These are phyloP conservation scores for Salix brachista DNA, from an alignment of 345 rosid genomes.

Conservation along the genomic window DNA sequence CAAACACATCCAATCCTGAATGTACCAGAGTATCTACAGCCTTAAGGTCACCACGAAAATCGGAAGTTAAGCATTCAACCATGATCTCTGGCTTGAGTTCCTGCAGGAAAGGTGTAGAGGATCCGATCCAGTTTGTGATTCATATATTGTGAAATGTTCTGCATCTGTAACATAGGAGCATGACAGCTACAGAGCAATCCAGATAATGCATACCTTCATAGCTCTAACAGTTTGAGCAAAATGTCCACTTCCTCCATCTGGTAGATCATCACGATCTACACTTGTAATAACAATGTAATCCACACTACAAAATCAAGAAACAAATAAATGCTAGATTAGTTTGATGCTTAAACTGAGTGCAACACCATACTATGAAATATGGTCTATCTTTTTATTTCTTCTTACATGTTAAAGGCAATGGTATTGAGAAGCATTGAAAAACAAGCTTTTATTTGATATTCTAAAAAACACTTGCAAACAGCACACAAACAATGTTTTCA, in stretches of 20 bases:
- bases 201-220: slow-evolving; percentile 56
- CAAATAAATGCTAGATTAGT: background rate
- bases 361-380: background rate
- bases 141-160: background rate
- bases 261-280: slow-evolving; percentile 95
- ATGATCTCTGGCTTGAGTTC: slow-evolving; percentile 82
- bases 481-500: background rate
- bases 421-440: background rate
- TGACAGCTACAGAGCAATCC: slow-evolving; percentile 2
- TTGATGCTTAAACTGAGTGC: background rate
- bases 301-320: slow-evolving; percentile 46
- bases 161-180: background rate
- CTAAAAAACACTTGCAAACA: background rate
- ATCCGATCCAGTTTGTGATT: slow-evolving; percentile 9
- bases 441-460: background rate
- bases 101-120: slow-evolving; percentile 33
- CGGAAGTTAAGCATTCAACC: slow-evolving; percentile 97
- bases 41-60: slow-evolving; percentile 83
- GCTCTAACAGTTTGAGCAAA: slow-evolving; percentile 88
- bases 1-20: slow-evolving; percentile 93
- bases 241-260: slow-evolving; percentile 99
- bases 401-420: background rate
- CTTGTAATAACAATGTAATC: slow-evolving; percentile 96
- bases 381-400: background rate
- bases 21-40: slow-evolving; percentile 73